phyloP scores from a whole-genome alignment of 1,139 yeast genomes.

The Candida smagusa region DNA sequence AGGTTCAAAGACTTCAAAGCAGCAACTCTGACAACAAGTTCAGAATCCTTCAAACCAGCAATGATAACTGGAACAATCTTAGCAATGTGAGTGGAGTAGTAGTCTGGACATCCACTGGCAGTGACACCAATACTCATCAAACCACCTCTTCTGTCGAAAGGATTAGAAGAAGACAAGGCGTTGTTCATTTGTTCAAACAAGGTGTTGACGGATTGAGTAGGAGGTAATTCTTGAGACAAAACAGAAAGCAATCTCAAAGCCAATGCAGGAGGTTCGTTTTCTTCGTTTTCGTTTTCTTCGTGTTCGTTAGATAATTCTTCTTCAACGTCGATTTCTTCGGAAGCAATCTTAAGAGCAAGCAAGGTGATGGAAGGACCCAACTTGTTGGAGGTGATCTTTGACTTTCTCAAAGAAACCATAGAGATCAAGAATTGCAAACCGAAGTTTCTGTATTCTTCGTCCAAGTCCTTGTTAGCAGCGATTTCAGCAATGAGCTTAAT shows the following conservation, averaged over 20 bases:
- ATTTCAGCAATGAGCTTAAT: conserved; percentile 74
- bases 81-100: conserved; percentile 69
- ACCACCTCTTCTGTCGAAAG: conserved; percentile 85
- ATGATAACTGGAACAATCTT: conserved; percentile 72
- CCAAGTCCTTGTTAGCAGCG: conserved; percentile 62
- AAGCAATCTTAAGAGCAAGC: conserved; percentile 72
- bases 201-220: conserved; percentile 84
- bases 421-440: conserved; percentile 85
- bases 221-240: conserved; percentile 82
- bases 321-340: conserved; percentile 73
- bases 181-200: conserved; percentile 66
- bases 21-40: conserved; percentile 75
- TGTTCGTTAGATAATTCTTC: conserved; percentile 76
- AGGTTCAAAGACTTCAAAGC: conserved; percentile 81
- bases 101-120: conserved; percentile 94
- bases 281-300: conserved; percentile 91
- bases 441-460: conserved; percentile 78
- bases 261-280: conserved; percentile 71
- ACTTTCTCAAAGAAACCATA: conserved; percentile 68
- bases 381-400: conserved; percentile 54
- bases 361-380: conserved; percentile 78
- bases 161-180: conserved; percentile 60
- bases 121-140: conserved; percentile 79
- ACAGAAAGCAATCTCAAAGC: conserved; percentile 80
- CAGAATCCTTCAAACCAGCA: conserved; percentile 75